A percentile compares a stretch with the other conserved stretches of the same genome.
These are phyloP conservation scores for Symbiodinium pilosum DNA, from an alignment of 73 alveolate species.

Conservation along the genomic window DNA sequence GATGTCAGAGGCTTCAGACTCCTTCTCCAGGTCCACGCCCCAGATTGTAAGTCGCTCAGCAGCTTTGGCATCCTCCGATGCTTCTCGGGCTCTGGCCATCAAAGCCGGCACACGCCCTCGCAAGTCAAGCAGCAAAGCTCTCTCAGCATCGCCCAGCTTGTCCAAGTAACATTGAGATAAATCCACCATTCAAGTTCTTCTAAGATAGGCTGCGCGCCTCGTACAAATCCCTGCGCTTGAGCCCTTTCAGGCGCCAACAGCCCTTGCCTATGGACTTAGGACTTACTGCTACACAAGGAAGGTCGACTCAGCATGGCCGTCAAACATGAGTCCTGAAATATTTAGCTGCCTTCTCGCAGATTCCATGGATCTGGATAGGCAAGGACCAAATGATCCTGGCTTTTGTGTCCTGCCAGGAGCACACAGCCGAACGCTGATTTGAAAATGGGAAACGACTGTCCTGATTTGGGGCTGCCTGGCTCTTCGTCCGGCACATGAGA, in stretches of 20 bases:
- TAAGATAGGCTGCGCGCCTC: not conserved
- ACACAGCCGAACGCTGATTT: too few relatives aligned
- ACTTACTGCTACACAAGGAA: too few relatives aligned
- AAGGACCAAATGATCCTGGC: conserved; percentile 47
- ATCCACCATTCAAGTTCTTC: conserved; percentile 76
- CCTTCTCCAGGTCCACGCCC: conserved; percentile 88
- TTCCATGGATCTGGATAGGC: conserved; percentile 83
- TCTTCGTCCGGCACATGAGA: conserved; percentile 79
- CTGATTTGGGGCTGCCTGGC: conserved; percentile 82
- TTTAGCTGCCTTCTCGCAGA: conserved; percentile 43
- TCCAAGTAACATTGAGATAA: conserved; percentile 69
- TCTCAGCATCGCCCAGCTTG: conserved; percentile 67
- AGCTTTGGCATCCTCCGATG: conserved; percentile 57
- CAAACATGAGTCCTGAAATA: not conserved
- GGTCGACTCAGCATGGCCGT: too few relatives aligned
- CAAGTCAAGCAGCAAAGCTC: conserved; percentile 39
- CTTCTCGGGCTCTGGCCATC: conserved; percentile 45
- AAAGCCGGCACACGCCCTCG: conserved; percentile 70
- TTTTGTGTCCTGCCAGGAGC: conserved; percentile 47
- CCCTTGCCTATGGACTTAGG: not conserved
- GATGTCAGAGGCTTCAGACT: conserved; percentile 83
- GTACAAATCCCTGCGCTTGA: not conserved
- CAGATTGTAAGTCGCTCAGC: conserved; percentile 34
- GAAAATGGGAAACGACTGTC: too few relatives aligned
- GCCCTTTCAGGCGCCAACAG: not conserved